Conservation (phyloP, 768 basidiomycete genomes). For the Guyanaporus albipodus region DNA sequence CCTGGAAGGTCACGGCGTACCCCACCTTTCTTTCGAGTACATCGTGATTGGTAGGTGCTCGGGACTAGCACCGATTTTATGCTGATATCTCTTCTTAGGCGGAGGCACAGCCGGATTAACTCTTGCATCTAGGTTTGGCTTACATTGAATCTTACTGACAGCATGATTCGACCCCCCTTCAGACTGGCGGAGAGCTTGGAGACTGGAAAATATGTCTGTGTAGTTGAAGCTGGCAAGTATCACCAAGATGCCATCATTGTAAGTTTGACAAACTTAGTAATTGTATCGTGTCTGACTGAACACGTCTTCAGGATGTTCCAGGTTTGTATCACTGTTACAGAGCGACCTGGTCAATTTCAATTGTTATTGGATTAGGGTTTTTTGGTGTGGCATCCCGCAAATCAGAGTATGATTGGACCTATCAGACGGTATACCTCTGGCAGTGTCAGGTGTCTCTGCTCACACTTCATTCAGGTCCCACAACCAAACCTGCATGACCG, state of each 20-base stretch:
- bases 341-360: neutral
- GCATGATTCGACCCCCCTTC: neutral
- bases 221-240: conserved; percentile 17
- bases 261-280: no score
- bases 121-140: conserved; percentile 10
- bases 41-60: conserved; percentile 10
- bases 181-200: conserved; percentile 14
- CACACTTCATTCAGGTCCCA: conserved; percentile 8
- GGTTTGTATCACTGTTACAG: conserved; percentile 6
- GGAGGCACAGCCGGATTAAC: conserved; percentile 18
- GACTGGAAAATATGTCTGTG: conserved; percentile 14
- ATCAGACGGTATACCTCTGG: conserved; percentile 8
- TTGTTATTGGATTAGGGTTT: neutral
- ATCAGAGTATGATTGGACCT: conserved; percentile 16
- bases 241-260: conserved; percentile 10
- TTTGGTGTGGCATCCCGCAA: conserved; percentile 2
- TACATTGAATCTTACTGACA: neutral
- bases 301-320: conserved; percentile 12
- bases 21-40: conserved; percentile 13
- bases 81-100: conserved; percentile 4
- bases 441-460: neutral
- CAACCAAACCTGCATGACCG: conserved; percentile 7
- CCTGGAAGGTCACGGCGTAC: neutral
- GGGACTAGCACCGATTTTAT: neutral
- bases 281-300: neutral